Conservation (phyloP, 345 rosid genomes). For the Aethionema arabicum region DNA sequence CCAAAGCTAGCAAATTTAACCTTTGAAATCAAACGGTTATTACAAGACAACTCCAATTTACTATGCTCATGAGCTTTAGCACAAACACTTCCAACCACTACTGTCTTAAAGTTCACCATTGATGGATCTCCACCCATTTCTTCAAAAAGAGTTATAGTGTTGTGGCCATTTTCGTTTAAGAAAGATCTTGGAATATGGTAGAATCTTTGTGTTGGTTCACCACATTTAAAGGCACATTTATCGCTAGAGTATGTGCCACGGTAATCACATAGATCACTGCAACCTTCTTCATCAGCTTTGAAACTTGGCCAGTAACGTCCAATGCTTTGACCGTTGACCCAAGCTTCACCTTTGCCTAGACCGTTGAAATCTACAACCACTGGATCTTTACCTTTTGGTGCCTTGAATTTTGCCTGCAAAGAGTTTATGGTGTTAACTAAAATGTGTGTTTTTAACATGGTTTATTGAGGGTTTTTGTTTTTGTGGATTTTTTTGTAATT, state of each 20-base stretch:
- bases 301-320: slow-evolving; percentile 70
- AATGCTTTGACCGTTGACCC: slow-evolving; percentile 69
- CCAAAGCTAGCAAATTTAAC: slow-evolving; percentile 62
- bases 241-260: slow-evolving; percentile 39
- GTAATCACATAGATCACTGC: slow-evolving; percentile 48
- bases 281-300: slow-evolving; percentile 39
- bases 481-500: not conserved
- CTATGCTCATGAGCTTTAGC: slow-evolving; percentile 40
- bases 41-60: slow-evolving; percentile 49
- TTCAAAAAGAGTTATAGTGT: slow-evolving; percentile 48
- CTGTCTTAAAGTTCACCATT: slow-evolving; percentile 40
- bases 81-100: slow-evolving; percentile 48
- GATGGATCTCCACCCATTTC: slow-evolving; percentile 58
- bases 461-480: not conserved
- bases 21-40: slow-evolving; percentile 37
- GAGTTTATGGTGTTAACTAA: not conserved
- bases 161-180: slow-evolving; percentile 35
- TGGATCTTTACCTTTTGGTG: slow-evolving; percentile 59
- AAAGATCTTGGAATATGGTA: slow-evolving; percentile 56
- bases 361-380: slow-evolving; percentile 69
- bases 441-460: not conserved
- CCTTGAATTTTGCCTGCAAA: slow-evolving; percentile 47
- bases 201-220: slow-evolving; percentile 60
- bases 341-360: slow-evolving; percentile 68
- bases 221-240: slow-evolving; percentile 50